Conservation (phyloP, 1,284 basidiomycete species). For the Anthracocystis panici-leucophaei region DNA sequence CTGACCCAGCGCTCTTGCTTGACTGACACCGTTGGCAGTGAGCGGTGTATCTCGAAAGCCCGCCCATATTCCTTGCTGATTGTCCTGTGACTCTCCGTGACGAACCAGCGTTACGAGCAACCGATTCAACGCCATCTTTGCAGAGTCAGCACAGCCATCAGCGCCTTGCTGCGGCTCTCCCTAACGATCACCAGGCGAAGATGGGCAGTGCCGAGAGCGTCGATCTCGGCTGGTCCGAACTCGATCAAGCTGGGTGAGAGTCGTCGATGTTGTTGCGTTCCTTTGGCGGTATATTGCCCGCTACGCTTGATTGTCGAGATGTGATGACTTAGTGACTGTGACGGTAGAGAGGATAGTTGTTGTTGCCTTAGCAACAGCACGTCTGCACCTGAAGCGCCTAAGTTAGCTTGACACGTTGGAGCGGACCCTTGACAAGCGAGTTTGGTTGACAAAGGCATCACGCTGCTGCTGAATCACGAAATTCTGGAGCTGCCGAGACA, state of each 20-base stretch:
- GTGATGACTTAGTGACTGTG: neutral
- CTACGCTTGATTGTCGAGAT: slow-evolving; percentile 1
- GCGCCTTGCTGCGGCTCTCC: neutral
- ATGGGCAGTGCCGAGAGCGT: neutral
- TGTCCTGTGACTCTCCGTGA: slow-evolving; percentile 68
- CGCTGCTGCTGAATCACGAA: slow-evolving; percentile 19
- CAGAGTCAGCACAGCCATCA: neutral
- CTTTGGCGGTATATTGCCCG: neutral
- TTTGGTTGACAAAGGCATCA: slow-evolving; percentile 1
- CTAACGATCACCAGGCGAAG: neutral
- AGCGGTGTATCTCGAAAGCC: slow-evolving; percentile 86
- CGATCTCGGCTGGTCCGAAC: slow-evolving; percentile 1
- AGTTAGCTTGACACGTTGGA: neutral
- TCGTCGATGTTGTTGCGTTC: no score
- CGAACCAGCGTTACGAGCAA: slow-evolving; percentile 57
- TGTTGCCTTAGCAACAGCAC: no score
- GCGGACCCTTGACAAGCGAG: slow-evolving; percentile 10
- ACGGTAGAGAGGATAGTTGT: neutral
- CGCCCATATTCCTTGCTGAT: slow-evolving; percentile 76
- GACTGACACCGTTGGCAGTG: slow-evolving; percentile 85
- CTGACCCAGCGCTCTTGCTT: slow-evolving; percentile 82
- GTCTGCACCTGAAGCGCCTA: neutral
- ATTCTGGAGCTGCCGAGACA: neutral
- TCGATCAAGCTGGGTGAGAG: no score
- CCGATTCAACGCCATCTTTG: slow-evolving; percentile 39